Evolutionary conservation across 371 early-diverging fungal species (phyloP), one percentile per base, ranked within the genome.

Genomic region (Chytridiales sp.): DNA sequence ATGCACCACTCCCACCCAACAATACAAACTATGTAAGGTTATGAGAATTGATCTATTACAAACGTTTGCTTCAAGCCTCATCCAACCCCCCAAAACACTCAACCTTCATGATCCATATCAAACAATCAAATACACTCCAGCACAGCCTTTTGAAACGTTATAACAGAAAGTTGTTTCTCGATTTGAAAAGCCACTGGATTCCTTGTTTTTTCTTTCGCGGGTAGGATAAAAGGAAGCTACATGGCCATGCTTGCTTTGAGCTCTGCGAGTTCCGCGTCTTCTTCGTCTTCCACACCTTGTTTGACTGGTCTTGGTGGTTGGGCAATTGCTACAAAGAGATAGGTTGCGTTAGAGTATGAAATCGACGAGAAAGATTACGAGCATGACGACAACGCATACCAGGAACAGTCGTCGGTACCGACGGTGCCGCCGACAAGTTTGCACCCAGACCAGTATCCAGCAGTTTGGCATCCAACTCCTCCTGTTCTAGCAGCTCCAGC

Each of bases 401-500:
- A 61, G 89, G 91, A 53, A 83, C 74, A 47, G 79, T 76, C 26
- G 64, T 69, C 36, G 74, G 77, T 5, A 74, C 74, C 3, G 68
- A 54, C 4, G 75, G 87, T 8, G 85, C 85, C 29, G 83, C 68
- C 56, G 86, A 83, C 5, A 75, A 24, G 15, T 59, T 67, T 4
- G 64, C 62, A n/a, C 61, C 63, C 17, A 67, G 52, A 22, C 63
- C 60, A 22, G 62, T 88, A 42, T 86, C 87, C 53, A 94, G 75
- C 68, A 97, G 84, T 77, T 89, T 83, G 46, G 80, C 82, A 72
- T 95, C 94, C 59, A 96, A 70, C 60, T 92, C 90, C 69, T 93
- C 93, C 80, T 96, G 95, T 68, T 96, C 97, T 41, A 98, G 77
- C 64, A 85, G 85, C 63, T 96, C 97, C 55, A 98, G 79, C 72